Percentiles rank a stretch among this genome's conserved stretches.
Conservation (phyloP, 306 rosid species). For the Acacia crassicarpa region DNA sequence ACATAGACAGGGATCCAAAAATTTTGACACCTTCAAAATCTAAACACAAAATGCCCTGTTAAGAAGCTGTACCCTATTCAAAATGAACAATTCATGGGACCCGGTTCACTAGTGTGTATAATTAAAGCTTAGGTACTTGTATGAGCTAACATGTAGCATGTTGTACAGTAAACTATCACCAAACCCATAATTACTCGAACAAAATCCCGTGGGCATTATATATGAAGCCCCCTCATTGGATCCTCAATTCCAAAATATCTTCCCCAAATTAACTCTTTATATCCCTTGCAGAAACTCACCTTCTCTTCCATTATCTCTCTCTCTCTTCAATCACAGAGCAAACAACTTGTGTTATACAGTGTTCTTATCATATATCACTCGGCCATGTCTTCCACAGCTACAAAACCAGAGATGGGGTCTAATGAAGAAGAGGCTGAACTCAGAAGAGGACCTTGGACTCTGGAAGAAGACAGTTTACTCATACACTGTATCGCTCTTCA, state of each 20-base stretch:
- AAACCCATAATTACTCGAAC: neutral
- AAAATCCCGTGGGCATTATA: constrained; percentile 27
- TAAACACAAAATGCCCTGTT: neutral
- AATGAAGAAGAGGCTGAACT: constrained; percentile 58
- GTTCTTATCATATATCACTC: neutral
- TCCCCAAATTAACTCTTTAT: neutral
- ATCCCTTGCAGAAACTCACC: constrained; percentile 9
- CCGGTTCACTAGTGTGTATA: neutral
- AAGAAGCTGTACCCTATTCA: neutral
- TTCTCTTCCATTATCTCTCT: constrained; percentile 26
- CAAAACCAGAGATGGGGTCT: constrained; percentile 38
- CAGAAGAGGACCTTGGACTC: constrained; percentile 96
- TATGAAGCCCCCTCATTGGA: constrained; percentile 15
- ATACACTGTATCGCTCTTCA: constrained; percentile 75
- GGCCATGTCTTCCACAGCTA: constrained; percentile 57
- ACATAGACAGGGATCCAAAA: neutral
- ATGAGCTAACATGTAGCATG: neutral
- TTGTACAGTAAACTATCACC: constrained; percentile 9
- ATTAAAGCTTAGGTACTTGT: constrained; percentile 17
- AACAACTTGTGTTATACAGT: neutral
- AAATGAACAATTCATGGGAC: neutral
- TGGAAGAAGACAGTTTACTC: constrained; percentile 86
- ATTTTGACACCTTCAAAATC: neutral
- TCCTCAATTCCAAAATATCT: neutral
- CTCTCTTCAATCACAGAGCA: neutral